Conservation (phyloP, 1,284 basidiomycete species). For the Retiboletus flavoniger region DNA sequence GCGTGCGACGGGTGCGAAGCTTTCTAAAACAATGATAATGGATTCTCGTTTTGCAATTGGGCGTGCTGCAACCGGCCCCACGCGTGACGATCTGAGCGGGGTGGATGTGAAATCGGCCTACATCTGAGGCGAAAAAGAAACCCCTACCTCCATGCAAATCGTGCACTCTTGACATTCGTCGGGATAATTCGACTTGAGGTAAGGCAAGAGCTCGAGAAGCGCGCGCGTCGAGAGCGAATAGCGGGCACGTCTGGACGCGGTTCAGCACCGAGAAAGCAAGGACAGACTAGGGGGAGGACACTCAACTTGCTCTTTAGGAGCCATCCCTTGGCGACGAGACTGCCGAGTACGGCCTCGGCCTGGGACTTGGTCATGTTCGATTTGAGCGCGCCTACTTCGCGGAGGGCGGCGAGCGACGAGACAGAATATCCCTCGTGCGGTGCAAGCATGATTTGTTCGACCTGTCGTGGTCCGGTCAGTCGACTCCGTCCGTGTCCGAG, state of each 20-base stretch:
- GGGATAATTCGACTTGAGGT: constrained; percentile 72
- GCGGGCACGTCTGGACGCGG: constrained; percentile 53
- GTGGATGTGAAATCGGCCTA: constrained; percentile 46
- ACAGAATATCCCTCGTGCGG: constrained; percentile 72
- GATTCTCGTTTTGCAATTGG: constrained; percentile 63
- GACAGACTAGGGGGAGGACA: constrained; percentile 10
- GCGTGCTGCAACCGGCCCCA: constrained; percentile 62
- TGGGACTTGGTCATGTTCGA: constrained; percentile 72
- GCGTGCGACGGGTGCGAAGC: constrained; percentile 38
- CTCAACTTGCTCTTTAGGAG: constrained; percentile 71
- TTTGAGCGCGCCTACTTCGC: constrained; percentile 63
- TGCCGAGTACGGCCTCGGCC: constrained; percentile 69
- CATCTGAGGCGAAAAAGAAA: not conserved
- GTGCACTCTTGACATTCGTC: constrained; percentile 73
- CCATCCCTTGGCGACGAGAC: constrained; percentile 83
- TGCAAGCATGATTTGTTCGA: constrained; percentile 85
- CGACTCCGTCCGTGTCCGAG: not conserved
- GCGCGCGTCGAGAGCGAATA: constrained; percentile 78
- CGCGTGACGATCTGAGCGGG: constrained; percentile 57
- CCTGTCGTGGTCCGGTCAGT: constrained; percentile 41
- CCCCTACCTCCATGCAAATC: constrained; percentile 66
- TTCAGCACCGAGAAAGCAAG: constrained; percentile 6
- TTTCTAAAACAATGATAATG: constrained; percentile 66
- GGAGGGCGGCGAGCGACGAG: constrained; percentile 72
- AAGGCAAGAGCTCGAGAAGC: constrained; percentile 70